phyloP scores from a whole-genome alignment of 805 yeast species.

The Pichia cabralensis region DNA sequence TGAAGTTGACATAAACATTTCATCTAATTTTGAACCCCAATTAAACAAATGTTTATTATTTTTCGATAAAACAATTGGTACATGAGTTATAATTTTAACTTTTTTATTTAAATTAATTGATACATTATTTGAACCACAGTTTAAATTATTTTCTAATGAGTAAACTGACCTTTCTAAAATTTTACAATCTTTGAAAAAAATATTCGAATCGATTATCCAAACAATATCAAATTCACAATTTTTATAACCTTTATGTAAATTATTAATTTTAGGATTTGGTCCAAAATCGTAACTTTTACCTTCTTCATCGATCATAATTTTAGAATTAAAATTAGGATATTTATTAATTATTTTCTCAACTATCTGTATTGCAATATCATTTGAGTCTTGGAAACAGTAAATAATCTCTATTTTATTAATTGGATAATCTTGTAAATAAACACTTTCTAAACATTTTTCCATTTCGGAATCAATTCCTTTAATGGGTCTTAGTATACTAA shows the following conservation, averaged over 20 bases:
- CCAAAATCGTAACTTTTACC: conserved; percentile 40
- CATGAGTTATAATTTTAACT: conserved; percentile 72
- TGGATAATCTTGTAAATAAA: conserved; percentile 64
- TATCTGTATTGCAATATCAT: conserved; percentile 57
- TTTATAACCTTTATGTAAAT: conserved; percentile 70
- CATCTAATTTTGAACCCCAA: conserved; percentile 66
- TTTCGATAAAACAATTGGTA: conserved; percentile 50
- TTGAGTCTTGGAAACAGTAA: conserved; percentile 58
- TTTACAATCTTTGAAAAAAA: conserved; percentile 62
- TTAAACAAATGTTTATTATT: conserved; percentile 19
- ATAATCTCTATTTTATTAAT: conserved; percentile 49
- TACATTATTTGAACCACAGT: conserved; percentile 34
- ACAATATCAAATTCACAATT: conserved; percentile 60
- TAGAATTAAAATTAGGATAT: conserved; percentile 50
- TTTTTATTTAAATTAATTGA: conserved; percentile 22
- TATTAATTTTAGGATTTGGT: conserved; percentile 85
- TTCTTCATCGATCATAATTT: conserved; percentile 40
- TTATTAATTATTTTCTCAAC: conserved; percentile 38
- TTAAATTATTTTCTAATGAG: conserved; percentile 37
- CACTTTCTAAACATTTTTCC: conserved; percentile 53
- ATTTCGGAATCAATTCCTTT: conserved; percentile 79
- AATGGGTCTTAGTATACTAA: conserved; percentile 71
- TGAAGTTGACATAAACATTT: conserved; percentile 73
- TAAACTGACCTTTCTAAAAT: conserved; percentile 55
- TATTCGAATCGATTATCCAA: conserved; percentile 84